Evolutionary conservation across 148 eudicot genomes (phyloP).

Genomic region (Camellia granthamiana): DNA sequence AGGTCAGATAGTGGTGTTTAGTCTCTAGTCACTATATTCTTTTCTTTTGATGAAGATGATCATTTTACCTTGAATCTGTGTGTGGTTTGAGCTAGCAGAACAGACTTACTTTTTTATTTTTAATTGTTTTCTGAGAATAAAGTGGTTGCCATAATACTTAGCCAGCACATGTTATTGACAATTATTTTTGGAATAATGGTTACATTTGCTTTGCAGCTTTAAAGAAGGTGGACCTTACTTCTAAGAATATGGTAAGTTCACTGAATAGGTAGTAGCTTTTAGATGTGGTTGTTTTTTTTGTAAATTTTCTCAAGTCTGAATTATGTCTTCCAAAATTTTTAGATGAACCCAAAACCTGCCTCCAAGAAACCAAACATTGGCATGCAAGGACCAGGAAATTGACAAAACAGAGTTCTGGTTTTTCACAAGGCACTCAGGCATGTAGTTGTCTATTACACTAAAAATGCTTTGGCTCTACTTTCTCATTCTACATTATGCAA

Average conservation of each 20-base stretch:
- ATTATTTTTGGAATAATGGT: constrained; percentile 10
- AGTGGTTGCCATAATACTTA: not conserved
- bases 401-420: constrained; percentile 32
- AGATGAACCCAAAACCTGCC: constrained; percentile 45
- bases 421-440: constrained; percentile 48
- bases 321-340: constrained; percentile 12
- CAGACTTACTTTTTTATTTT: not conserved
- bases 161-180: not conserved
- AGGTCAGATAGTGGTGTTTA: not conserved
- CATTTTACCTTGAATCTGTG: not conserved
- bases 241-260: constrained; percentile 44
- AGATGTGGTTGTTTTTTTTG: not conserved
- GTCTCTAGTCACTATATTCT: not conserved
- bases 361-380: constrained; percentile 37
- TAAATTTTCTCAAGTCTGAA: not conserved
- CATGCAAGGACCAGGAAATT: constrained; percentile 39
- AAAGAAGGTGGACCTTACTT: constrained; percentile 34
- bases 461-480: not conserved
- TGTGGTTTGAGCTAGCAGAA: not conserved
- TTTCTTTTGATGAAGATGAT: not conserved
- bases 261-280: not conserved
- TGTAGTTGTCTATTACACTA: constrained; percentile 18
- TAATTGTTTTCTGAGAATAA: not conserved
- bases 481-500: not conserved
- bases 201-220: constrained; percentile 37